A percentile compares a stretch with the other conserved stretches of the same genome.
phyloP scores from a whole-genome alignment of 768 basidiomycete genomes.

The Calocybe gangraenosa region DNA sequence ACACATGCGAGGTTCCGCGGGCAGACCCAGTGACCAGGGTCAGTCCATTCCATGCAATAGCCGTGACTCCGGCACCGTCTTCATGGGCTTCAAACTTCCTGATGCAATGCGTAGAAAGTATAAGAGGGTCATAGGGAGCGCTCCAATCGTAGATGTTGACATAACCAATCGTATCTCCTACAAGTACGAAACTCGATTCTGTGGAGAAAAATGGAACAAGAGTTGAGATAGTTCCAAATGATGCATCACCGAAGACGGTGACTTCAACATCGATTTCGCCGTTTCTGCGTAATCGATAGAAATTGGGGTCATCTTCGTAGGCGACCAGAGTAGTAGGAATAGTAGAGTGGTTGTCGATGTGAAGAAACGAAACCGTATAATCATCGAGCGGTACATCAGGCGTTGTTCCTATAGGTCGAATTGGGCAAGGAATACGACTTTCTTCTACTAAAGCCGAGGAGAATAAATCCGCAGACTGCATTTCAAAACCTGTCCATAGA shows the following conservation, averaged over 20 bases:
- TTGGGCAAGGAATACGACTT: conserved; percentile 33
- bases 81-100: conserved; percentile 59
- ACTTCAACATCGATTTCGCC: conserved; percentile 29
- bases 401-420: conserved; percentile 10
- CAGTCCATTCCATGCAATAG: conserved; percentile 56
- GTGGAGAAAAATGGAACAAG: conserved; percentile 45
- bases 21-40: conserved; percentile 65
- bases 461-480: conserved; percentile 16
- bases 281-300: conserved; percentile 40
- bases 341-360: conserved; percentile 24
- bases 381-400: conserved; percentile 14
- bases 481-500: conserved; percentile 47
- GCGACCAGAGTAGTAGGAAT: conserved; percentile 42
- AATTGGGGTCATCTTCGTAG: conserved; percentile 43
- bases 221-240: conserved; percentile 47
- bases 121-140: conserved; percentile 3
- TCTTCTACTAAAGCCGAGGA: conserved; percentile 20
- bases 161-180: conserved; percentile 63
- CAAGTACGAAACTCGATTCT: conserved; percentile 49
- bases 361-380: conserved; percentile 12
- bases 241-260: conserved; percentile 46
- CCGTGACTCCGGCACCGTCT: conserved; percentile 56
- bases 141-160: conserved; percentile 59
- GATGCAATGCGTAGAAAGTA: conserved; percentile 27
- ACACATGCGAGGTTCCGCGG: conserved; percentile 53